Base-by-base conservation (phyloP, 192 early-diverging fungal genomes). In the Podila minutissima region DNA sequence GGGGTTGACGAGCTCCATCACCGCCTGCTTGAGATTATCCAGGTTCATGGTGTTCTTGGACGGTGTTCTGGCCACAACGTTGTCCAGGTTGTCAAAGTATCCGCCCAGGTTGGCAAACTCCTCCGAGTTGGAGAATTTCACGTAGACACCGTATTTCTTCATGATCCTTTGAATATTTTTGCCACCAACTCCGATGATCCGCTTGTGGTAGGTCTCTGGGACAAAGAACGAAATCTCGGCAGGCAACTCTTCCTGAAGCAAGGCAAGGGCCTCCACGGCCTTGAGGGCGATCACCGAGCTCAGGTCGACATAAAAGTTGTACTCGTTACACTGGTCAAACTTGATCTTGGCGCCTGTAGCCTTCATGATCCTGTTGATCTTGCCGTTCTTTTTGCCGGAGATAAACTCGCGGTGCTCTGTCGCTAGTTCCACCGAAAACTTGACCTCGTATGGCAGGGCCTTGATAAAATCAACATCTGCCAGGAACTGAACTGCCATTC, bases 101-200 rank as follows among this genome's bases (percentile, higher is more conserved):
- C 94, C 94, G 20, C 94, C 94, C 4, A 94, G 72, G 5, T 84
- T 83, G 11, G 91, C 90, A 82, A 88, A 94, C 74, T 96, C 94
- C 67, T 94, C 93, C 0, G 91, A 86, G 64, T 94, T 95, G 26
- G 92, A 92, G 69, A 96, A 96, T 70, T 96, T 96, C 62, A 96
- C 94, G 70, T 94, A 96, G 0, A 96, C 94, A 22, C 93, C 94
- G 67, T 87, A 93, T 66, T 94, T 93, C 55, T 96, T 96, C 94
- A 96, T 96, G 71, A 96, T 96, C 38, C 92, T 86, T 64, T 96
- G 94, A 53, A 96, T 95, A 77, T 96, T 96, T 59, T 93, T 95
- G 66, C 94, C 94, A 9, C 92, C 93, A 19, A 95, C 94, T 7
- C 94, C 94, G 66, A 96, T 96, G 68, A 96, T 96, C 13, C 94